These are phyloP conservation scores for Stagonosporopsis vannaccii DNA, from an alignment of 2,329 filamentous ascomycete species.

Conservation along the genomic window DNA sequence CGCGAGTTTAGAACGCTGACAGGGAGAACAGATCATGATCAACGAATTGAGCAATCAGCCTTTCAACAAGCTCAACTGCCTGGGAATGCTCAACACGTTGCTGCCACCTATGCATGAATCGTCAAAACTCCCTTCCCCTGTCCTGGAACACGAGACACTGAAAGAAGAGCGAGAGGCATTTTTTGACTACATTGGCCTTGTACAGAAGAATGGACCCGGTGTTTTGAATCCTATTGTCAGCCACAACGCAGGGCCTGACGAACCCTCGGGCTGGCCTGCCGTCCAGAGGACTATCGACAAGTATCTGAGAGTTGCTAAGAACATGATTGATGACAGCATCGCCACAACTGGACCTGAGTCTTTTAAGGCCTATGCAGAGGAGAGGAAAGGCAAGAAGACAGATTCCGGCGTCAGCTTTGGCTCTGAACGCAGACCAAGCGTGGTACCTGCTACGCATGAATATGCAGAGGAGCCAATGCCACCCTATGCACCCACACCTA, in stretches of 20 bases:
- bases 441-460: slow-evolving; percentile 36
- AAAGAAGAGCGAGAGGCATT: slow-evolving; percentile 66
- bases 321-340: slow-evolving; percentile 67
- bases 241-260: slow-evolving; percentile 59
- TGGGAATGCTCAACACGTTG: slow-evolving; percentile 73
- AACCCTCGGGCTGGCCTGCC: slow-evolving; percentile 64
- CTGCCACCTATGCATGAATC: slow-evolving; percentile 62
- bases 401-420: slow-evolving; percentile 71
- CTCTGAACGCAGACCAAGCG: slow-evolving; percentile 44
- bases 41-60: slow-evolving; percentile 69
- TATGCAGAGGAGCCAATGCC: slow-evolving; percentile 29
- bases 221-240: slow-evolving; percentile 62
- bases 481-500: slow-evolving; percentile 30
- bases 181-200: slow-evolving; percentile 67
- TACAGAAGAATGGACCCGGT: slow-evolving; percentile 63
- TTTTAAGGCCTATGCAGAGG: slow-evolving; percentile 41
- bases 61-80: slow-evolving; percentile 70
- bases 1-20: slow-evolving; percentile 11
- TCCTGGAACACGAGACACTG: slow-evolving; percentile 61
- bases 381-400: slow-evolving; percentile 62
- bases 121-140: slow-evolving; percentile 55
- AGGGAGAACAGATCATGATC: slow-evolving; percentile 61
- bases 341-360: slow-evolving; percentile 52
- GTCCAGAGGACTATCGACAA: slow-evolving; percentile 60
- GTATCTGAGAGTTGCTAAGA: slow-evolving; percentile 66